Evolutionary conservation across 2,329 filamentous ascomycete species (phyloP).

Genomic region (Endocalyx cinctus): DNA sequence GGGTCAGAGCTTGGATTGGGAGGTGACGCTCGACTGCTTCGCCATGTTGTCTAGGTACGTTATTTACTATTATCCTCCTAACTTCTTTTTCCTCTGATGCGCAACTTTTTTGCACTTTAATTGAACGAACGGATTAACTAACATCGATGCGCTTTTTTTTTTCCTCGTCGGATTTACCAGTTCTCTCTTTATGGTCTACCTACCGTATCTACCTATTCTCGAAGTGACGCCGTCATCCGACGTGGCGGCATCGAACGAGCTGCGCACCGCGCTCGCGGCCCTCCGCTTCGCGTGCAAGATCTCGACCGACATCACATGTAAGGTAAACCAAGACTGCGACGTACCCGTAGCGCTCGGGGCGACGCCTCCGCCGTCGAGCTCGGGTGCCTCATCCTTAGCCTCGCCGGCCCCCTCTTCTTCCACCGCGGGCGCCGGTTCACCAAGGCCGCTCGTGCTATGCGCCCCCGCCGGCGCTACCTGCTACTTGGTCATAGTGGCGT

Average conservation of each 20-base stretch:
- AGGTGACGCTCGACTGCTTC: conserved; percentile 27
- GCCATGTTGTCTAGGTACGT: conserved; percentile 28
- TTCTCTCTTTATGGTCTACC: conserved; percentile 27
- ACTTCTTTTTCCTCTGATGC: no score
- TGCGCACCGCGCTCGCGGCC: conserved; percentile 23
- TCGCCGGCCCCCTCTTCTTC: no score
- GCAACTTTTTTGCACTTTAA: no score
- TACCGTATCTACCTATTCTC: conserved; percentile 25
- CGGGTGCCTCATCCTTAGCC: no score
- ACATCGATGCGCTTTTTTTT: no score
- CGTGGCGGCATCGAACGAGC: conserved; percentile 14
- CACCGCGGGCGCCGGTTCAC: no score
- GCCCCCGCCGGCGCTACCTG: conserved; percentile 28
- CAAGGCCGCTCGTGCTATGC: conserved; percentile 22
- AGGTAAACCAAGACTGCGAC: conserved; percentile 23
- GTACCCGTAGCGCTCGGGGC: no score
- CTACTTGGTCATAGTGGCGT: conserved; percentile 25
- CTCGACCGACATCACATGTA: conserved; percentile 29
- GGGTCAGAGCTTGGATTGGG: conserved; percentile 23
- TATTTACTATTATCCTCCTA: no score
- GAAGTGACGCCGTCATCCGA: conserved; percentile 13
- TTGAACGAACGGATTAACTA: neutral
- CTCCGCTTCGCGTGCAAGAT: conserved; percentile 28
- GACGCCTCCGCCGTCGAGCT: no score
- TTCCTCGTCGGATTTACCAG: no score